Base-by-base conservation (phyloP, 73 alveolate species). In the Paramecium tetraurelia region DNA sequence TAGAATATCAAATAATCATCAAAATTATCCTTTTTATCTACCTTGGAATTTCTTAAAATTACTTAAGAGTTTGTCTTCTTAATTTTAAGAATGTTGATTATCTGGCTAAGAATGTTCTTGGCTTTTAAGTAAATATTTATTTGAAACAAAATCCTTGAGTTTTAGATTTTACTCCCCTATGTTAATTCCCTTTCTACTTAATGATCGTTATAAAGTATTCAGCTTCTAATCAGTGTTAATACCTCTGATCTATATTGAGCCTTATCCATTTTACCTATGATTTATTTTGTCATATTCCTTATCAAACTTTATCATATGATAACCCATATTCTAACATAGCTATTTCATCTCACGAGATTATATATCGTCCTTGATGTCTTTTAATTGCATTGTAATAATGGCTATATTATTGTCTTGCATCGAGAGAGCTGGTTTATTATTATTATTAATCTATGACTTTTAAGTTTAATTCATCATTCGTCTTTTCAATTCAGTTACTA, bases 251-350 rank as follows among this genome's bases (percentile, higher is more conserved):
- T 41, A 24, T 24, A 80, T 48, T 46, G 33, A 22, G 4, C 90
- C 90, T 24, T 20, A 22, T 41, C 90, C 90, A 24, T 27, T 80
- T 24, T 44, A 12, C 12, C 57, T 24, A 5, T 80, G 43, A 80
- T 80, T 80, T 18, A 80, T 80, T 48, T 80, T 80, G 22, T 80
- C 57, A 9, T 22, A 80, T 80, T 80, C 70, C 27, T 80, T 44
- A 33, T 80, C 75, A 80, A 40, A 80, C n/a, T 80, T 80, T 20
- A 80, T 72, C 44, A 80, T 12, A 46, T 80, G 90, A 80, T 44
- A 80, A 14, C 90, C 90, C 6, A 18, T 7, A 20, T 80, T 80
- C 7, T 40, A 9, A 46, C 70, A 80, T 22, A 80, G 10, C 18
- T 80, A 40, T 80, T 46, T 38, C 12, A 72, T 9, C 6, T 72